These are phyloP conservation scores for Verticillium nonalfalfae DNA, from an alignment of 2,329 filamentous ascomycete genomes.

Conservation along the genomic window DNA sequence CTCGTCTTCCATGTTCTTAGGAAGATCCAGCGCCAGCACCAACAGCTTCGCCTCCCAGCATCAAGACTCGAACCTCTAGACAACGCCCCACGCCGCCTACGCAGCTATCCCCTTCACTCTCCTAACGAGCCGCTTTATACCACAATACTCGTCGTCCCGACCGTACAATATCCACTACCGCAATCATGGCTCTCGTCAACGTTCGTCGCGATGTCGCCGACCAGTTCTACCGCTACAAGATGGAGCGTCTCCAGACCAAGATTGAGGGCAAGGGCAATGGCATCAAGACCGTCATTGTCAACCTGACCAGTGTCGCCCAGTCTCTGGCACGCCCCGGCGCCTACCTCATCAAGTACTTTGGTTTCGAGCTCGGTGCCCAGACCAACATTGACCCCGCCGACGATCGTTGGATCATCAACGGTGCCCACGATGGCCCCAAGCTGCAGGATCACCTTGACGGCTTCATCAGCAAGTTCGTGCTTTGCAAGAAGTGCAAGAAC, in stretches of 20 bases:
- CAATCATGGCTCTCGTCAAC: constrained; percentile 94
- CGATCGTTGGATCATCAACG: constrained; percentile 99
- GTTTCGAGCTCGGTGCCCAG: constrained; percentile 96
- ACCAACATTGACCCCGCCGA: constrained; percentile 96
- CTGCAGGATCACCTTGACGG: constrained; percentile 97
- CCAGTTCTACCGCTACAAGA: constrained; percentile 99
- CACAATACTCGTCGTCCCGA: constrained; percentile 4
- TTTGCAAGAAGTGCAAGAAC: constrained; percentile 99
- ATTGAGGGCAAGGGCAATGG: constrained; percentile 99
- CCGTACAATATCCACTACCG: constrained; percentile 27
- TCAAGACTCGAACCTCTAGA: constrained; percentile 1
- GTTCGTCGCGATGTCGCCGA: constrained; percentile 97
- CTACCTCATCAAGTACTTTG: constrained; percentile 99
- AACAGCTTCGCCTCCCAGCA: constrained; percentile 17
- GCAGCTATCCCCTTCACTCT: neutral
- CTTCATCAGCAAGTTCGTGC: constrained; percentile 97
- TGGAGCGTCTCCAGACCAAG: constrained; percentile 98
- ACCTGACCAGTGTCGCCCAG: constrained; percentile 86
- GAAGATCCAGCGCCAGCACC: constrained; percentile 7
- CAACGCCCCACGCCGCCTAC: neutral
- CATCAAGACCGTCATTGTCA: constrained; percentile 98
- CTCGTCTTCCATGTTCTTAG: constrained; percentile 9
- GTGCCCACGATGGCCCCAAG: constrained; percentile 89
- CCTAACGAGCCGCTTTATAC: neutral
- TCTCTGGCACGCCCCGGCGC: constrained; percentile 87